phyloP scores from a whole-genome alignment of 306 rosid genomes.

The Quercus agrifolia region DNA sequence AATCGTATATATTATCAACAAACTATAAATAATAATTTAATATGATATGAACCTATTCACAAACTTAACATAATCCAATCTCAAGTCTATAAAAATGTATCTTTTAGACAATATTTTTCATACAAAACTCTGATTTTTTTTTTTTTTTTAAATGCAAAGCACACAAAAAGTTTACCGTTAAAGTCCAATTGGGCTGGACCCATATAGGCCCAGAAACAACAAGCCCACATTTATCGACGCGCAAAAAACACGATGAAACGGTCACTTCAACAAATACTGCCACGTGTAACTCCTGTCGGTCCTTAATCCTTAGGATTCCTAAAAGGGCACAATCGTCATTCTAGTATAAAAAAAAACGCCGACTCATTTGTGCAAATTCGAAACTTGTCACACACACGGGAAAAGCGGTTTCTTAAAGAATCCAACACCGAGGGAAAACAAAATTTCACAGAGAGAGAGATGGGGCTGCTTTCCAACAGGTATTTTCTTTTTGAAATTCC shows the following conservation, averaged over 20 bases:
- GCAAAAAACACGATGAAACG: neutral
- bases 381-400: too few relatives aligned
- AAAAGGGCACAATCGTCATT: conserved; percentile 16
- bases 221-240: neutral
- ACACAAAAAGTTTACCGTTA: too few relatives aligned
- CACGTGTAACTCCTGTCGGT: neutral
- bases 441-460: conserved; percentile 3
- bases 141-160: too few relatives aligned
- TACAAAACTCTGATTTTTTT: too few relatives aligned
- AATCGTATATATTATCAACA: too few relatives aligned
- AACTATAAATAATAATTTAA: too few relatives aligned
- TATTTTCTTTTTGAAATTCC: neutral
- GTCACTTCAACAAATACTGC: neutral
- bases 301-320: conserved; percentile 2
- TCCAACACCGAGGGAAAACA: neutral
- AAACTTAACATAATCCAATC: too few relatives aligned
- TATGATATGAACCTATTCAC: too few relatives aligned
- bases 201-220: neutral
- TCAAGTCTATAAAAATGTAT: too few relatives aligned
- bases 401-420: neutral
- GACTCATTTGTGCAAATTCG: neutral
- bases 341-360: too few relatives aligned
- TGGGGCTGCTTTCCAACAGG: conserved; percentile 89
- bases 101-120: too few relatives aligned
- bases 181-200: neutral